Evolutionary conservation across 345 rosid species (phyloP).

Genomic region (Mallotus nudiflorus): DNA sequence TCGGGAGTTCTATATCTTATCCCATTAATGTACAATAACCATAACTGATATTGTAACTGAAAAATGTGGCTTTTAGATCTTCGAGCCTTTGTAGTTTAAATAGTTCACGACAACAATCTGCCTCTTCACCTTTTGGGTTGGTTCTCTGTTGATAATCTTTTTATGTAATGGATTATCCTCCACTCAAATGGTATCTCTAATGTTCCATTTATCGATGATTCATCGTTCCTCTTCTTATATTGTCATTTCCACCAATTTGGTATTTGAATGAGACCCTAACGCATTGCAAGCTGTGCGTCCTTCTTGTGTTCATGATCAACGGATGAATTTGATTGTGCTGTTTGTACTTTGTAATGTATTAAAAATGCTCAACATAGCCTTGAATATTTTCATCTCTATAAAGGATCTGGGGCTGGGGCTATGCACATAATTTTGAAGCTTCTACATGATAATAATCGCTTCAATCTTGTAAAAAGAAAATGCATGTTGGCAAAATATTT

Average conservation of each 20-base stretch:
- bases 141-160: constrained; percentile 21
- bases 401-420: too few relatives aligned
- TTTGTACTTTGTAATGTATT: not conserved
- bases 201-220: constrained; percentile 10
- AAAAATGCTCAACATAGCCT: not conserved
- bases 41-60: constrained; percentile 44
- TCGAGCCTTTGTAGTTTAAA: constrained; percentile 29
- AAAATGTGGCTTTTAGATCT: constrained; percentile 37
- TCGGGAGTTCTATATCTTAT: constrained; percentile 40
- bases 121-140: constrained; percentile 24
- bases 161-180: constrained; percentile 24
- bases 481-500: not conserved
- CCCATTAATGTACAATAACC: constrained; percentile 62
- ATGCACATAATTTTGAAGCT: not conserved
- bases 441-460: not conserved
- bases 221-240: not conserved
- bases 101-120: constrained; percentile 11
- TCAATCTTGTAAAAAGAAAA: constrained; percentile 6
- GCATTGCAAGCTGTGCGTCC: not conserved
- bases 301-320: not conserved
- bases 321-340: not conserved
- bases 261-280: not conserved
- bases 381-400: not conserved
- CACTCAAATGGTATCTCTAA: constrained; percentile 12
- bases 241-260: not conserved